phyloP scores from a whole-genome alignment of 257 asterid genomes.

The Solanum habrochaites region DNA sequence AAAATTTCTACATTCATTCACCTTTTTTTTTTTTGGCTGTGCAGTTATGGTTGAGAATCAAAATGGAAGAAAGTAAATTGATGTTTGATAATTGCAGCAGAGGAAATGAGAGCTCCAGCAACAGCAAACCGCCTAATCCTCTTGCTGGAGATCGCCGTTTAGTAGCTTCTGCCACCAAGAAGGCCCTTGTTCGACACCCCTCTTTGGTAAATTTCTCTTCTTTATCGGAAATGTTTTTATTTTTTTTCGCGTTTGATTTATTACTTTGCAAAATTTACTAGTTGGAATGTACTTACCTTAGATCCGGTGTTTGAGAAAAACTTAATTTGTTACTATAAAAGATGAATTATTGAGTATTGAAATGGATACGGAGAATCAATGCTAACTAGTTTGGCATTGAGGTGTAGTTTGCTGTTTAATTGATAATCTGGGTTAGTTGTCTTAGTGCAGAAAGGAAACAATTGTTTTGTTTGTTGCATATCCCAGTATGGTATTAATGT shows the following conservation, averaged over 20 bases:
- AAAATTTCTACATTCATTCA: neutral
- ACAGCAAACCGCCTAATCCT: constrained; percentile 65
- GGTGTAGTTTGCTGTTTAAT: neutral
- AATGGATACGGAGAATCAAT: neutral
- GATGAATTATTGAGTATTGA: neutral
- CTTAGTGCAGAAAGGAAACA: neutral
- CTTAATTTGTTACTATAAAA: neutral
- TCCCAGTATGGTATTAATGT: neutral
- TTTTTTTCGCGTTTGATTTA: neutral
- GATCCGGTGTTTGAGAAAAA: neutral
- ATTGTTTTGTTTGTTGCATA: neutral
- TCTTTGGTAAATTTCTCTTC: constrained; percentile 42
- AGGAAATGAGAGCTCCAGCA: constrained; percentile 40
- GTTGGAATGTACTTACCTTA: neutral
- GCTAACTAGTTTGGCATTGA: neutral
- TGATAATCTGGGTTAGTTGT: neutral
- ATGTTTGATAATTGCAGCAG: constrained; percentile 19
- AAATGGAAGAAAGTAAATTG: constrained; percentile 74
- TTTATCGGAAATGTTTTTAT: neutral
- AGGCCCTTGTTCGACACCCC: constrained; percentile 51
- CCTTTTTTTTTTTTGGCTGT: neutral
- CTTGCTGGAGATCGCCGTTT: constrained; percentile 31
- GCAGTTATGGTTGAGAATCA: constrained; percentile 50
- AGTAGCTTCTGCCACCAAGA: constrained; percentile 15
- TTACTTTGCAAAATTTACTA: neutral